Conservation (phyloP, 805 yeast species). For the Candida ponderosae region DNA sequence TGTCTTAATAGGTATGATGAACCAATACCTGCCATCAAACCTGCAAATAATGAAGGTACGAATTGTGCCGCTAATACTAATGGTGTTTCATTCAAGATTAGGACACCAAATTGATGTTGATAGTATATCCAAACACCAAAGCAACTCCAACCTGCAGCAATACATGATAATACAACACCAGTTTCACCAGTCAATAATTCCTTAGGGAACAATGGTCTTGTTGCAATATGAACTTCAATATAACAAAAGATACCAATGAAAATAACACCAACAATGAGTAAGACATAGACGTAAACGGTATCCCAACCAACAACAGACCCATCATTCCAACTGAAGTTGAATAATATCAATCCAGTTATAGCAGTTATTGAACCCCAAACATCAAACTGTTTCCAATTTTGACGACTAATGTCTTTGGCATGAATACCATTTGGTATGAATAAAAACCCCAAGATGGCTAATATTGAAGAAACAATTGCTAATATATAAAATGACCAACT, state of each 20-base stretch:
- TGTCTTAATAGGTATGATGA: slow-evolving; percentile 35
- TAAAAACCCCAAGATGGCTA: slow-evolving; percentile 12
- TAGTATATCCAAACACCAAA: slow-evolving; percentile 62
- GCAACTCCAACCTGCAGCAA: slow-evolving; percentile 57
- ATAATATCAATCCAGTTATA: slow-evolving; percentile 42
- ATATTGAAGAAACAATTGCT: slow-evolving; percentile 13
- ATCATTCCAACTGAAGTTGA: slow-evolving; percentile 60
- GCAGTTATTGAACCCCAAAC: slow-evolving; percentile 42
- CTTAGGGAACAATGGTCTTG: slow-evolving; percentile 42
- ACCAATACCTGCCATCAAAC: slow-evolving; percentile 41
- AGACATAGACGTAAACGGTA: slow-evolving; percentile 39
- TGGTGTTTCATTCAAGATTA: slow-evolving; percentile 35
- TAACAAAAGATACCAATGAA: slow-evolving; percentile 32
- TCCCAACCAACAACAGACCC: slow-evolving; percentile 62
- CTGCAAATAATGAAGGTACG: slow-evolving; percentile 37
- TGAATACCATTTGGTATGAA: slow-evolving; percentile 22
- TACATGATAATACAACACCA: slow-evolving; percentile 36
- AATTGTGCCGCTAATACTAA: slow-evolving; percentile 34
- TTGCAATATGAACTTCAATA: slow-evolving; percentile 33
- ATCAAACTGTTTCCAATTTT: slow-evolving; percentile 23
- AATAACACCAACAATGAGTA: slow-evolving; percentile 39
- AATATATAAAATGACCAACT: slow-evolving; percentile 31
- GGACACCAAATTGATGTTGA: slow-evolving; percentile 36
- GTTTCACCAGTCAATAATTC: slow-evolving; percentile 33
- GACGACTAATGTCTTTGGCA: slow-evolving; percentile 1